phyloP scores from a whole-genome alignment of 2,329 filamentous ascomycete genomes.

The Xylariaceae sp. region DNA sequence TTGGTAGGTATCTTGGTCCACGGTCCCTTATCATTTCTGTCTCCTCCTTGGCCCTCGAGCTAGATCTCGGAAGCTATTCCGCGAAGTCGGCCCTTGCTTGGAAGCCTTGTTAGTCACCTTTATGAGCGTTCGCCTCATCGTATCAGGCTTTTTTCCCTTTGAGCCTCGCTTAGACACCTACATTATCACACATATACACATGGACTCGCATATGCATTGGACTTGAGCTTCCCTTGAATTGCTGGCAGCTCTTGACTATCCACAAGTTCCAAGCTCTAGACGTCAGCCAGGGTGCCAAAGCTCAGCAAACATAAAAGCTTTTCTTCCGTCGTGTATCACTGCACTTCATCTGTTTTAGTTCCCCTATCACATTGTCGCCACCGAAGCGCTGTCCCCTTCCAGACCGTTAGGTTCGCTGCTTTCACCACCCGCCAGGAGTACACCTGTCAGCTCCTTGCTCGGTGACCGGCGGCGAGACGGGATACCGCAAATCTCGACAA shows the following conservation, averaged over 20 bases:
- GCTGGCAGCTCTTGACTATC: neutral
- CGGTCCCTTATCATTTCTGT: conserved; percentile 1
- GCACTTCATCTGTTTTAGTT: conserved; percentile 1
- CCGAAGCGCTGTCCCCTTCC: neutral
- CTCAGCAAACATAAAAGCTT: conserved; percentile 1
- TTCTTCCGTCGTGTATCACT: conserved; percentile 7
- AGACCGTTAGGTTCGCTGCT: conserved; percentile 3
- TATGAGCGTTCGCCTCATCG: conserved; percentile 14
- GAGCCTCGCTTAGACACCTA: conserved; percentile 12
- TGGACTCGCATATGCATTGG: neutral
- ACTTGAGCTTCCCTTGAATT: conserved; percentile 3
- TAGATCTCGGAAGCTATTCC: conserved; percentile 15
- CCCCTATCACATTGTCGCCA: neutral
- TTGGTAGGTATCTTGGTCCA: neutral
- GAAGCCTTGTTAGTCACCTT: conserved; percentile 4
- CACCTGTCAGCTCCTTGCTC: neutral
- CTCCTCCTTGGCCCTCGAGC: neutral
- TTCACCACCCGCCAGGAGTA: neutral
- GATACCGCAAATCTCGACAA: neutral
- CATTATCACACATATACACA: neutral
- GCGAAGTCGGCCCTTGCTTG: conserved; percentile 2
- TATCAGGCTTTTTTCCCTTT: conserved; percentile 10
- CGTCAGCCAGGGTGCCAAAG: neutral
- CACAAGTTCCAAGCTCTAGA: conserved; percentile 1
- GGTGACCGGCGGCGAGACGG: neutral